Evolutionary conservation across 257 asterid species (phyloP).

Genomic region (Solanum etuberosum): DNA sequence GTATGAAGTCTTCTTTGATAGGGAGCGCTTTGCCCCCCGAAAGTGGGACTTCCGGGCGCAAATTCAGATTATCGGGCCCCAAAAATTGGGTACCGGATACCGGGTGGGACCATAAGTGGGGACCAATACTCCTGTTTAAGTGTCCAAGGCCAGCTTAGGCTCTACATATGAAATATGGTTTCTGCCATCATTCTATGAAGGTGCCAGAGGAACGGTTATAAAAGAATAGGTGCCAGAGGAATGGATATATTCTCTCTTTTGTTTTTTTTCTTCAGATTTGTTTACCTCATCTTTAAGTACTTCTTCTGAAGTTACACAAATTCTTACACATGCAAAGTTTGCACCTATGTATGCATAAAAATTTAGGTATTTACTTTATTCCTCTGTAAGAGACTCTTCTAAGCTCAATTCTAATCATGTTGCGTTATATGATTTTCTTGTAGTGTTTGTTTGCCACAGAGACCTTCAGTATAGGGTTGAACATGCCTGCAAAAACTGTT

Average conservation of each 20-base stretch:
- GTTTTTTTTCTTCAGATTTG: background rate
- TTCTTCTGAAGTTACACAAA: background rate
- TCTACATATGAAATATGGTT: background rate
- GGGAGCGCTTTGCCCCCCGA: background rate
- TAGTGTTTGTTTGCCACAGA: conserved; percentile 98
- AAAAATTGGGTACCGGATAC: background rate
- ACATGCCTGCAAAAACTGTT: conserved; percentile 99
- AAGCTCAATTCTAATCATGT: background rate
- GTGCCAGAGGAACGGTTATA: background rate
- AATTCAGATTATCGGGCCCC: background rate
- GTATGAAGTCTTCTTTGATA: background rate
- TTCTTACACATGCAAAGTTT: background rate
- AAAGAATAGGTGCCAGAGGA: background rate
- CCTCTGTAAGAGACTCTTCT: background rate
- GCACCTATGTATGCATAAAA: background rate
- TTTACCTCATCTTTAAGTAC: background rate
- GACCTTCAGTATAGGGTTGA: conserved; percentile 97
- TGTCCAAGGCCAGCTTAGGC: background rate
- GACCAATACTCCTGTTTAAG: background rate
- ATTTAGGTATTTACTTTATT: background rate
- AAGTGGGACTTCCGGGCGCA: background rate
- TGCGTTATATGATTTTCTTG: conserved; percentile 14
- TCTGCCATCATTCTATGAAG: background rate
- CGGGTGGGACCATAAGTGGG: background rate
- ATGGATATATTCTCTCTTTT: background rate